Conservation (phyloP, 78 protist species). For the slime mould (Dictyostelium discoideum) region dicty_2.7 NC_007088.5:2716001-2716500, state of each 20-base stretch:
- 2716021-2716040: slow-evolving; percentile 10
- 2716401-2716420: slow-evolving; percentile 47
- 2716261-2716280: slow-evolving; percentile 89
- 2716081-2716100: neutral
- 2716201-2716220: slow-evolving; percentile 87
- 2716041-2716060: neutral
- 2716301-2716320: slow-evolving; percentile 82
- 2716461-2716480: slow-evolving; percentile 10
- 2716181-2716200: slow-evolving; percentile 78
- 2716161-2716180: slow-evolving; percentile 86
- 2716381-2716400: slow-evolving; percentile 39
- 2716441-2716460: slow-evolving; percentile 66
- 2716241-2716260: slow-evolving; percentile 84
- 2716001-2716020: neutral
- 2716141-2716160: slow-evolving; percentile 69
- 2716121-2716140: neutral
- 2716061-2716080: neutral
- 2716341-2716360: slow-evolving; percentile 89
- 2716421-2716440: slow-evolving; percentile 89
- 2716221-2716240: slow-evolving; percentile 9
- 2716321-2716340: slow-evolving; percentile 60
- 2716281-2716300: slow-evolving; percentile 92
- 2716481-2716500: neutral
- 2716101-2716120: neutral
- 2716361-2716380: slow-evolving; percentile 37